Base-by-base conservation (phyloP, 2,329 filamentous ascomycete genomes). In the Ilyonectria robusta region DNA sequence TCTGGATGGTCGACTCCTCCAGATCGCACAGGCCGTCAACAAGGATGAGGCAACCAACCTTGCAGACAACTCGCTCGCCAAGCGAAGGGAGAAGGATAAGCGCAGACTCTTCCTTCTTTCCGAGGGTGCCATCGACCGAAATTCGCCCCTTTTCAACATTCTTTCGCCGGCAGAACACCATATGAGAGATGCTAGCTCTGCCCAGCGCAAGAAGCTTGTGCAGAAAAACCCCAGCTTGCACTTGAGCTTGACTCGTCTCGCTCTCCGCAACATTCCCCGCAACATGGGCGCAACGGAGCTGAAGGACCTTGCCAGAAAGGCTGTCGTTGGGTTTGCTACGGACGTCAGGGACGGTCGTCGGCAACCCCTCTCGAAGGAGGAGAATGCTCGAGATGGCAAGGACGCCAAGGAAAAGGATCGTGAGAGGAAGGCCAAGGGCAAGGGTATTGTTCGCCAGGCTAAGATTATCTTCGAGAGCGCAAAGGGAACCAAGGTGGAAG, bases 381-480 rank as follows among this genome's bases (percentile, higher is more conserved):
- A 99, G 79, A 87, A 93, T 59, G 84, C 89, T 17, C 91, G 96
- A 46, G 94, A 94, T 57, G 92, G 93, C 11, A 91, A 93, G 35
- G 91, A 93, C 55, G 95, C 95, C 85, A 91, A 89, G 73, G 91
- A 93, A 67, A 93, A 94, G 3, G 96, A 99, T 77, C 89, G 88
- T 55, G 86, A 91, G 69, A 90, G 96, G 62, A 97, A 93, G 78
- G 84, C 88, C 71, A 94, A 95, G 80, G 93, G 93, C 61, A 96
- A 95, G 78, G 88, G 88, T 65, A 94, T 99, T 56, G 94, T 99
- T 48, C 92, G 90, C 75, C 96, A 99, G 82, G 93, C 95, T 62
- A 99, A 98, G 85, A 89, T 99, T 61, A 93, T 98, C 42, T 98
- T 96, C 76, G 96, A 99, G 83, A 93, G 92, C 62, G 88, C 89